Conservation (phyloP, 768 basidiomycete genomes). For the Mycena albidolilacea region DNA sequence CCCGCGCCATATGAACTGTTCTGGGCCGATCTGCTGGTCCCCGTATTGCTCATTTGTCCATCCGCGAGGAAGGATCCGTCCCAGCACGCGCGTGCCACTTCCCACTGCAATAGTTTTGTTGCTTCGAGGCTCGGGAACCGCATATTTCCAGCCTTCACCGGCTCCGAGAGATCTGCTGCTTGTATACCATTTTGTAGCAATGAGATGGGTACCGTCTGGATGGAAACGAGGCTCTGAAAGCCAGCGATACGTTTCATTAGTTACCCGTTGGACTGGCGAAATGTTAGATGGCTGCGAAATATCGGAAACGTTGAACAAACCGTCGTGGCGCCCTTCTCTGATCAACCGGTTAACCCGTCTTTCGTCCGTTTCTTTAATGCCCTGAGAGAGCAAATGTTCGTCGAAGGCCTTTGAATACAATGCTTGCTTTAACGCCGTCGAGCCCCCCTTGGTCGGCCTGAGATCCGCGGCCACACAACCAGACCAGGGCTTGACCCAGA, state of each 20-base stretch:
- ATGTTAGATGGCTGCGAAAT: not conserved
- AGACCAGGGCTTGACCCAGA: conserved; percentile 78
- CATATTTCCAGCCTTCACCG: conserved; percentile 82
- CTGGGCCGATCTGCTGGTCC: conserved; percentile 81
- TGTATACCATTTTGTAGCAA: conserved; percentile 87
- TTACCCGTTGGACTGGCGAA: conserved; percentile 62
- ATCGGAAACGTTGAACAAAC: conserved; percentile 48
- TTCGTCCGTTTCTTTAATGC: conserved; percentile 65
- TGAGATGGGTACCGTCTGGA: conserved; percentile 70
- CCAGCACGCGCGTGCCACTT: conserved; percentile 68
- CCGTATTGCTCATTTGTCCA: conserved; percentile 74
- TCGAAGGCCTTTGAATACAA: conserved; percentile 57
- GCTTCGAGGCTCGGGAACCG: conserved; percentile 60
- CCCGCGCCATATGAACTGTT: conserved; percentile 76
- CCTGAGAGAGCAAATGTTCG: conserved; percentile 62
- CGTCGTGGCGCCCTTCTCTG: conserved; percentile 69
- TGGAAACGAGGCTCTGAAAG: conserved; percentile 81
- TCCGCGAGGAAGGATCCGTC: conserved; percentile 70
- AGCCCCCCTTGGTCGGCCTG: conserved; percentile 47
- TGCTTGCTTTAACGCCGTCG: conserved; percentile 51
- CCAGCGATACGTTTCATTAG: conserved; percentile 84
- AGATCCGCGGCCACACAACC: conserved; percentile 77
- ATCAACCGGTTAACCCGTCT: conserved; percentile 65
- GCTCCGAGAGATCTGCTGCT: conserved; percentile 75
- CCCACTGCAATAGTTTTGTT: conserved; percentile 53